phyloP scores from a whole-genome alignment of 306 rosid species.

The Pyrus communis region DNA sequence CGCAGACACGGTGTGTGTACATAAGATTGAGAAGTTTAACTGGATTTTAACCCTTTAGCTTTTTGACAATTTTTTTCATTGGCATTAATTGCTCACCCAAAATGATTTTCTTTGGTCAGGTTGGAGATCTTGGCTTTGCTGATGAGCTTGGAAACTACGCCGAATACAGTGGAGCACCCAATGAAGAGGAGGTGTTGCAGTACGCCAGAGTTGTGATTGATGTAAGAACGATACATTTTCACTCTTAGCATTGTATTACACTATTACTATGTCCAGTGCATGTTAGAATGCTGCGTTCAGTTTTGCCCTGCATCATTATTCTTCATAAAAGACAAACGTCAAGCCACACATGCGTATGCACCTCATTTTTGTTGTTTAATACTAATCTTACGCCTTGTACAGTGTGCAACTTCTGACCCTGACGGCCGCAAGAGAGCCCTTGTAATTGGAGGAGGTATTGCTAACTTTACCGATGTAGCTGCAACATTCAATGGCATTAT shows the following conservation, averaged over 20 bases:
- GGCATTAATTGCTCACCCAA: conserved; percentile 1
- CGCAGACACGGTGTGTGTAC: conserved; percentile 69
- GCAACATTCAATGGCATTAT: conserved; percentile 94
- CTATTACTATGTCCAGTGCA: neutral
- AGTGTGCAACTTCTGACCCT: conserved; percentile 91
- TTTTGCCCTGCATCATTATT: neutral
- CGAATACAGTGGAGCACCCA: conserved; percentile 97
- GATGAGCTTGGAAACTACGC: conserved; percentile 96
- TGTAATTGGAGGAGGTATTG: conserved; percentile 94
- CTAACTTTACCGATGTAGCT: conserved; percentile 92
- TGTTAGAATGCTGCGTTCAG: neutral
- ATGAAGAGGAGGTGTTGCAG: conserved; percentile 93
- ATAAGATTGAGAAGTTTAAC: conserved; percentile 16
- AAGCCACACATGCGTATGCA: neutral
- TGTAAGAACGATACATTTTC: conserved; percentile 35
- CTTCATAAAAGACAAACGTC: neutral
- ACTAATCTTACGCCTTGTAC: conserved; percentile 23
- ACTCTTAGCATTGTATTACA: neutral
- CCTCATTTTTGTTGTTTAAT: neutral
- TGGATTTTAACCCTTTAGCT: neutral
- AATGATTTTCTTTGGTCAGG: conserved; percentile 33
- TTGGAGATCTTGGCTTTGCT: conserved; percentile 96
- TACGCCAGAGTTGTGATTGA: conserved; percentile 95
- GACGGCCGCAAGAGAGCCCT: conserved; percentile 89
- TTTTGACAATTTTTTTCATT: neutral